Evolutionary conservation across 2,329 filamentous ascomycete species (phyloP).

Genomic region (Fusarium sulawesiense): DNA sequence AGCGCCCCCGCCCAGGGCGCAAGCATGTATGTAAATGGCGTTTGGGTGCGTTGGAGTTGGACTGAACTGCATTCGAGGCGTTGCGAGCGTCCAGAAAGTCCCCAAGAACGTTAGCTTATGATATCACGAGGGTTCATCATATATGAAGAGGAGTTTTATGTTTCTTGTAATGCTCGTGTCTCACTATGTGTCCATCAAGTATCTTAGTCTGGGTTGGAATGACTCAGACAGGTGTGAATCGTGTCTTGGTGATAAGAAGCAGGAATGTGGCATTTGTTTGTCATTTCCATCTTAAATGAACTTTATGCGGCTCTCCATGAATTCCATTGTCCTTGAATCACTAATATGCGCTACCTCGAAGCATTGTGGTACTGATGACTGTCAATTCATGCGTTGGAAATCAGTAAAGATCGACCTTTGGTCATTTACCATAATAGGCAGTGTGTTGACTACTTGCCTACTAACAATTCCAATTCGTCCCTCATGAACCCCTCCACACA

Average conservation of each 20-base stretch:
- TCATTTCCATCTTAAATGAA: conserved; percentile 9
- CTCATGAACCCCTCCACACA: conserved; percentile 27
- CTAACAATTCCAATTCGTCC: conserved; percentile 1
- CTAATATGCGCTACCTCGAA: neutral
- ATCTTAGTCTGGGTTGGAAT: neutral
- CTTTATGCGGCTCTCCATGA: neutral
- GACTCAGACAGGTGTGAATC: neutral
- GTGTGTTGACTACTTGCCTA: conserved; percentile 25
- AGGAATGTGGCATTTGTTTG: conserved; percentile 25
- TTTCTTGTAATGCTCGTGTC: conserved; percentile 23
- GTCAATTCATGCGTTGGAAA: neutral
- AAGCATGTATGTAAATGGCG: conserved; percentile 44
- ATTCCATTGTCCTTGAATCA: neutral
- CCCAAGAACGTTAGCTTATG: conserved; percentile 39
- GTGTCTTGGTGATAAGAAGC: conserved; percentile 12
- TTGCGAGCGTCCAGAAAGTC: conserved; percentile 39
- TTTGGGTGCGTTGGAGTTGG: conserved; percentile 50
- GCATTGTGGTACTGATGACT: neutral
- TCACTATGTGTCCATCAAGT: conserved; percentile 1
- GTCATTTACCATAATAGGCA: conserved; percentile 25
- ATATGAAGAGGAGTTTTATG: conserved; percentile 42
- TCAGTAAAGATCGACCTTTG: conserved; percentile 4
- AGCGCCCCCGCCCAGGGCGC: conserved; percentile 1
- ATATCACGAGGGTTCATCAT: conserved; percentile 42
- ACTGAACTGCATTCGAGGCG: conserved; percentile 50